Conservation (phyloP, 83 land plant genomes). For the Diphasiastrum complanatum region DNA sequence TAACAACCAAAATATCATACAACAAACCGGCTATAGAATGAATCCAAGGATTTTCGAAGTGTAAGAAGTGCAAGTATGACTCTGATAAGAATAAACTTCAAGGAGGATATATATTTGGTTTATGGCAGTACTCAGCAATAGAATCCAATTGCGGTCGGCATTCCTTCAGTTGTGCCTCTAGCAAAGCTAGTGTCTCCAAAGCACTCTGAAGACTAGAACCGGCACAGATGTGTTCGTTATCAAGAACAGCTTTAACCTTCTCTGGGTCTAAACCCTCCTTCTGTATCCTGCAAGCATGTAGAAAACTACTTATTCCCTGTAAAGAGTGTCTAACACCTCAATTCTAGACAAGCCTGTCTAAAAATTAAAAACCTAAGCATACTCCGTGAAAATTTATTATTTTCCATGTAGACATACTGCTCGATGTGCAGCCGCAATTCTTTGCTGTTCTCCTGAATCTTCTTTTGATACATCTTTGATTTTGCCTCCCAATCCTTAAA, state of each 20-base stretch:
- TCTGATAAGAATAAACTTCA: too few relatives aligned
- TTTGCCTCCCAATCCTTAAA: conserved; percentile 58
- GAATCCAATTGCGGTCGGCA: conserved; percentile 85
- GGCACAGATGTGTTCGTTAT: conserved; percentile 34
- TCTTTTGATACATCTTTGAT: conserved; percentile 51
- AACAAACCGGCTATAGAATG: too few relatives aligned
- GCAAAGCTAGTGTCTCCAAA: conserved; percentile 58
- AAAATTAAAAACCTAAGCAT: not conserved
- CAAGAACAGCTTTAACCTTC: conserved; percentile 49
- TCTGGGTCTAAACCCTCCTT: conserved; percentile 74
- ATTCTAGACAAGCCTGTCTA: not conserved
- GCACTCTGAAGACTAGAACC: conserved; percentile 47
- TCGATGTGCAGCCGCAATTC: conserved; percentile 60
- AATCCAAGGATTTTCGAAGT: too few relatives aligned
- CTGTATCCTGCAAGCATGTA: conserved; percentile 54
- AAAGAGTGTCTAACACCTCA: not conserved
- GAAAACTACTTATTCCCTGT: too few relatives aligned
- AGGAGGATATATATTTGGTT: conserved; percentile 4
- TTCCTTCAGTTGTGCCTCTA: conserved; percentile 89
- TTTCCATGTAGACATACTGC: conserved; percentile 73
- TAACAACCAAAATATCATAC: too few relatives aligned
- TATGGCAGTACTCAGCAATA: conserved; percentile 66
- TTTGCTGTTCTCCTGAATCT: conserved; percentile 49
- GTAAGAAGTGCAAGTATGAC: too few relatives aligned
- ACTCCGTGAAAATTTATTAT: not conserved